Evolutionary conservation across 495 filamentous ascomycete species (phyloP).

Genomic region (Penicillium paradoxum): DNA sequence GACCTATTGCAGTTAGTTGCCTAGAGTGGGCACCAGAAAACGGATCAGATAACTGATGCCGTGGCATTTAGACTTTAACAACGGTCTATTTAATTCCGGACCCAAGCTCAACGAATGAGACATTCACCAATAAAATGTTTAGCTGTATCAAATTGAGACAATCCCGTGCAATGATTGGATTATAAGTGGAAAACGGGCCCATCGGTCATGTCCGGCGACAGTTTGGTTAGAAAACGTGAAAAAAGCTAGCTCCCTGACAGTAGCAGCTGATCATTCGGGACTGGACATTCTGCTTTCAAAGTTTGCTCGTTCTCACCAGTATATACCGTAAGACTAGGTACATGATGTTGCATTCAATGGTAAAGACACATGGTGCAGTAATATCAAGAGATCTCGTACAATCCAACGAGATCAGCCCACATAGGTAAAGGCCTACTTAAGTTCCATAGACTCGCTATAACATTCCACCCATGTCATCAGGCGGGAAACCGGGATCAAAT

Average conservation of each 20-base stretch:
- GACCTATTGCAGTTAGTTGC: background rate
- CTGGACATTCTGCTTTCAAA: too few relatives aligned
- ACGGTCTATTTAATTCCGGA: background rate
- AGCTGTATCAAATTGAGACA: background rate
- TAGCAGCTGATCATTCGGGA: background rate
- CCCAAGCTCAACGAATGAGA: background rate
- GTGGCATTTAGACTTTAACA: background rate
- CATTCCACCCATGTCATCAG: background rate
- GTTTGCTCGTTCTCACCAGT: too few relatives aligned
- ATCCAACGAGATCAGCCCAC: background rate
- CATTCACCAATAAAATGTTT: background rate
- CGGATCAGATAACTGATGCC: constrained; percentile 2
- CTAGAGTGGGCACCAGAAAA: background rate
- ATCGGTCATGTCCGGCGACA: background rate
- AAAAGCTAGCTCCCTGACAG: background rate
- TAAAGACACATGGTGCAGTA: too few relatives aligned
- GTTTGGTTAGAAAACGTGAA: background rate
- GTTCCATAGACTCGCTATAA: background rate
- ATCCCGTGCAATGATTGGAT: background rate
- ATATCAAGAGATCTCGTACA: too few relatives aligned
- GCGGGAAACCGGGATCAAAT: background rate
- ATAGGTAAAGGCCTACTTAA: background rate
- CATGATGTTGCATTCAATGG: too few relatives aligned
- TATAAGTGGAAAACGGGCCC: background rate
- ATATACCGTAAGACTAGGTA: too few relatives aligned